Base-by-base conservation (phyloP, 139 green algal genomes). In the Volvox reticuliferus region DNA sequence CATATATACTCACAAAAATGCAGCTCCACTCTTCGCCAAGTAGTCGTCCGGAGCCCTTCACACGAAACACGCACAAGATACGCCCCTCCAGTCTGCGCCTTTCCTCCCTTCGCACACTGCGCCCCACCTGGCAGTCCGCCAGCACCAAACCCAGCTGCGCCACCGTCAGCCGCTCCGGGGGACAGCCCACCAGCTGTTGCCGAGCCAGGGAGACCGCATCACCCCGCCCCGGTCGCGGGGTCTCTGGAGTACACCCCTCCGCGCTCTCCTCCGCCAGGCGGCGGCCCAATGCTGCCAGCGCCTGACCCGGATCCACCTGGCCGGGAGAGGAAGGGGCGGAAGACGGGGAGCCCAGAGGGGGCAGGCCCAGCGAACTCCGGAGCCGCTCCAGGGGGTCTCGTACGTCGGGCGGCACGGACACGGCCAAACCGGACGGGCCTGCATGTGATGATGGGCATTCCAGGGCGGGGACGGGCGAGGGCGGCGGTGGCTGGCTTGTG, bases 71-170 rank as follows among this genome's bases (percentile, higher is more conserved):
- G 12, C n/a, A 50, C 44, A 21, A 71, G 5, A 12, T 17, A 13
- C 5, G 44, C 79, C 13, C 44, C 68, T 61, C 37, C 12, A 1
- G 21, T 37, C 2, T 65, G 24, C 22, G 44, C 79, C 24, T 37
- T 17, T 62, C 55, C 30, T 12, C 63, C 82, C 82, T n/a, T 16
- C 82, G 1, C 32, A 1, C 61, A 22, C 67, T 12, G 37, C 5
- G 13, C 50, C 79, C 1, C 75, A 78, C 87, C 76, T 86, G 65
- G 78, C 88, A 93, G 84, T 93, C 90, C 83, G 83, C 76, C 62
- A 90, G 30, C 90, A 93, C 55, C 83, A 93, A 20, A 14, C 80
- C 85, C 81, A 93, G 75, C 61, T 94, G 79, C 12, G 20, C 32
- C 35, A 90, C 24, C 24, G 32, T 61, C 68, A 79, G 62, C 50